A percentile compares a stretch with the other conserved stretches of the same genome.
Conservation (phyloP, 257 asterid species). For the Capsicum rhomboideum region DNA sequence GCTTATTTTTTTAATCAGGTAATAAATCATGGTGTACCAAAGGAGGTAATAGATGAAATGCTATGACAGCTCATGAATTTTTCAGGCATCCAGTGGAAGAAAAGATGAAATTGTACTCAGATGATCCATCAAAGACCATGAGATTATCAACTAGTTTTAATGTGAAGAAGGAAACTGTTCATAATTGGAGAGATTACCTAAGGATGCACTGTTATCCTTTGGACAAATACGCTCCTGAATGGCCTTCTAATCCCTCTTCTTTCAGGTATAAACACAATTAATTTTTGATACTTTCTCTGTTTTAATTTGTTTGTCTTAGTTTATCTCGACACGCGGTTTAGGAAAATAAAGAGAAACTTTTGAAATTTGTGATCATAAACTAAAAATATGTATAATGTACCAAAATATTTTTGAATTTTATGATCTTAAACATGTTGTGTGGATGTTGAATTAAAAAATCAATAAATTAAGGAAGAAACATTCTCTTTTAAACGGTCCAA, state of each 20-base stretch:
- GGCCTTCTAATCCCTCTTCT: conserved; percentile 81
- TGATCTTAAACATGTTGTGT: too few species aligned
- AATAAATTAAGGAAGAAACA: too few species aligned
- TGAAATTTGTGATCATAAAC: too few species aligned
- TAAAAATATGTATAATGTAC: too few species aligned
- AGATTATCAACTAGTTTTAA: conserved; percentile 84
- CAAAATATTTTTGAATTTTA: too few species aligned
- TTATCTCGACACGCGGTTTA: too few species aligned
- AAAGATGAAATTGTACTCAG: conserved; percentile 74
- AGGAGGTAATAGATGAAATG: conserved; percentile 45
- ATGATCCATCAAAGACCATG: conserved; percentile 60
- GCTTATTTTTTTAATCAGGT: too few species aligned
- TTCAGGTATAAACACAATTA: conserved; percentile 37
- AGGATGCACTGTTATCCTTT: conserved; percentile 84
- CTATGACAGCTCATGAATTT: conserved; percentile 35
- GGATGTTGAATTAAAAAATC: too few species aligned
- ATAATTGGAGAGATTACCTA: conserved; percentile 93
- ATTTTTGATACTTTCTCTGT: neutral
- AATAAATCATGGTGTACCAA: conserved; percentile 58
- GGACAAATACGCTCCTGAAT: conserved; percentile 48
- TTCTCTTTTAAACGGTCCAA: too few species aligned
- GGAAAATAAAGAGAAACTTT: too few species aligned
- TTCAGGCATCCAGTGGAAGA: conserved; percentile 59
- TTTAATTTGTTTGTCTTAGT: too few species aligned
- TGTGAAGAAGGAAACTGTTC: conserved; percentile 48